Conservation (phyloP, 2,329 filamentous ascomycete genomes). For the Stachybotrys elegans region DNA sequence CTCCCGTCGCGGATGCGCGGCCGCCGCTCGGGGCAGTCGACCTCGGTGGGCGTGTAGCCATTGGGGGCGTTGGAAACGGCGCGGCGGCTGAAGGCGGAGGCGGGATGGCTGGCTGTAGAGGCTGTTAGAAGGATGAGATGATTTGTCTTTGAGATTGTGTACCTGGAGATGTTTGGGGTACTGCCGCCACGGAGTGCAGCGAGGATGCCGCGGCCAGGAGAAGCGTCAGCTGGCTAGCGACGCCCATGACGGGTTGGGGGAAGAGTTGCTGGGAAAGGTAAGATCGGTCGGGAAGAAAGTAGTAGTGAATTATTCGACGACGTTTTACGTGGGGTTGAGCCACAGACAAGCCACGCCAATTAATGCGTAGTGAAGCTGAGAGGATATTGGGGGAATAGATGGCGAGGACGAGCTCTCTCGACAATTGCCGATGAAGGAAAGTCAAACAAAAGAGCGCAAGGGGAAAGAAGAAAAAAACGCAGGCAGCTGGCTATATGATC, state of each 20-base stretch:
- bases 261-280: neutral
- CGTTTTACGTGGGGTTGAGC: too few species aligned
- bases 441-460: neutral
- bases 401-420: too few species aligned
- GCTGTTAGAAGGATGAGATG: neutral
- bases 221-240: slow-evolving; percentile 16
- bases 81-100: slow-evolving; percentile 14
- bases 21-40: slow-evolving; percentile 63
- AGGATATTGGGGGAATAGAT: too few species aligned
- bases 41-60: slow-evolving; percentile 65
- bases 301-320: neutral
- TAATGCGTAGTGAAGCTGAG: too few species aligned
- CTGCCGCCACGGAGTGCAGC: slow-evolving; percentile 1
- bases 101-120: slow-evolving; percentile 1
- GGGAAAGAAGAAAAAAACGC: slow-evolving; percentile 5
- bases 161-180: neutral
- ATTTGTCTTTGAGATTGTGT: neutral
- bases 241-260: slow-evolving; percentile 5
- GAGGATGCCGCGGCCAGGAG: slow-evolving; percentile 19
- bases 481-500: neutral
- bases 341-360: too few species aligned
- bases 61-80: slow-evolving; percentile 27
- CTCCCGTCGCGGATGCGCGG: slow-evolving; percentile 63
- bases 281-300: neutral
- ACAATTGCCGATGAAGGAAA: too few species aligned